phyloP scores from a whole-genome alignment of 2,329 filamentous ascomycete genomes.

The Penicillium sclerotigenum region DNA sequence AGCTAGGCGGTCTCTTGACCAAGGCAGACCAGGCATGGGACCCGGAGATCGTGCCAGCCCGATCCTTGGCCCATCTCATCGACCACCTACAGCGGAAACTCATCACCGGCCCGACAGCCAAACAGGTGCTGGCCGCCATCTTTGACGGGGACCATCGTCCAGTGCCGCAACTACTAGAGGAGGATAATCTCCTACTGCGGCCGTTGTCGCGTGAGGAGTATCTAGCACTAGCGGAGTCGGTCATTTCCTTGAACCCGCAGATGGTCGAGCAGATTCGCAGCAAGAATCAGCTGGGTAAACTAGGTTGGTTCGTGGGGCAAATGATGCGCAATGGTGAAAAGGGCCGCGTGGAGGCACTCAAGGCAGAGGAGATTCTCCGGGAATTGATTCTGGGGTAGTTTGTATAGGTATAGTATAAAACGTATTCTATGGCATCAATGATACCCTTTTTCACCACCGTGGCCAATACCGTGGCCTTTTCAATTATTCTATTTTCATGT shows the following conservation, averaged over 20 bases:
- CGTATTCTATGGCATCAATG: constrained; percentile 17
- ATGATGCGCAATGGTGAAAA: constrained; percentile 62
- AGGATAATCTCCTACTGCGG: constrained; percentile 54
- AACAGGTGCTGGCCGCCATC: constrained; percentile 55
- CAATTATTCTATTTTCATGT: not conserved
- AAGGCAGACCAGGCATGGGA: constrained; percentile 52
- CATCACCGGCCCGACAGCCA: constrained; percentile 58
- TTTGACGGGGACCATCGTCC: constrained; percentile 51
- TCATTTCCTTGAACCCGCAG: constrained; percentile 54
- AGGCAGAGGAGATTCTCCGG: constrained; percentile 55
- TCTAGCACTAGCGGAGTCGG: constrained; percentile 49
- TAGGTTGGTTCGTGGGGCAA: constrained; percentile 66
- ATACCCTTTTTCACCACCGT: constrained; percentile 23
- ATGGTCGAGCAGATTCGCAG: constrained; percentile 59
- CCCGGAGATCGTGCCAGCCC: constrained; percentile 39
- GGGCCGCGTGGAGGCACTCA: constrained; percentile 60
- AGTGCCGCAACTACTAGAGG: constrained; percentile 54
- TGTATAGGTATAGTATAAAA: constrained; percentile 9
- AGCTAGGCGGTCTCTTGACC: constrained; percentile 62
- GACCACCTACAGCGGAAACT: constrained; percentile 42
- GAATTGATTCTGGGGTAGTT: constrained; percentile 42
- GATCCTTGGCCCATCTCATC: constrained; percentile 47
- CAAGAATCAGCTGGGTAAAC: constrained; percentile 61
- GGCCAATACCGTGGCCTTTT: not conserved
- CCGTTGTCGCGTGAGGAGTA: constrained; percentile 58